Percentiles rank a stretch among this genome's conserved stretches.
Conservation (phyloP, 352 stramenopile genomes). For the Pythium phragmiticola region DNA sequence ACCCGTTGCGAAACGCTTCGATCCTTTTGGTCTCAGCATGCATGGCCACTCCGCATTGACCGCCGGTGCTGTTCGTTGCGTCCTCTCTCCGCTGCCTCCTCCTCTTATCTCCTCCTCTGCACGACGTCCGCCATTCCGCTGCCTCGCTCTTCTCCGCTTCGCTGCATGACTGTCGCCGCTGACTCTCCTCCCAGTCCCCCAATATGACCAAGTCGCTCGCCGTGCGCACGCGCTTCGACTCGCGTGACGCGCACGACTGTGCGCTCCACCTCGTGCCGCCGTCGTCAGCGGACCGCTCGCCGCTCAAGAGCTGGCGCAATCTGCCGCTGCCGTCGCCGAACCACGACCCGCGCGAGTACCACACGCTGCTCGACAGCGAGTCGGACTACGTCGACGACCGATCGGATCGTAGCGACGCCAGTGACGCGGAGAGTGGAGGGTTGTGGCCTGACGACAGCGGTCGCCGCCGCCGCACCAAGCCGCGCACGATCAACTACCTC, state of each 20-base stretch:
- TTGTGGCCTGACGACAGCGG: constrained; percentile 25
- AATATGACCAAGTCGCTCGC: constrained; percentile 13
- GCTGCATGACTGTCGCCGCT: constrained; percentile 5
- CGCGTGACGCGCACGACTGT: constrained; percentile 41
- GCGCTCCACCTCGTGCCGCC: constrained; percentile 63
- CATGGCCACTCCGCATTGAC: constrained; percentile 3
- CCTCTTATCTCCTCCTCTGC: background rate
- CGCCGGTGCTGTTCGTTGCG: background rate
- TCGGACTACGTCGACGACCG: constrained; percentile 32
- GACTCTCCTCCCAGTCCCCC: background rate
- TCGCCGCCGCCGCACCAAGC: constrained; percentile 34
- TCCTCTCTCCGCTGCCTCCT: background rate
- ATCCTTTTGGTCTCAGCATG: constrained; percentile 1
- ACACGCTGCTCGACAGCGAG: constrained; percentile 50
- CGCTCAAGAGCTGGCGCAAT: constrained; percentile 76
- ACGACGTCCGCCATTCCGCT: constrained; percentile 5
- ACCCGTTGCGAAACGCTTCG: constrained; percentile 22
- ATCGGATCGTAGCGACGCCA: background rate
- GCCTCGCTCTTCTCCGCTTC: background rate
- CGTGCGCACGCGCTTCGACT: constrained; percentile 71
- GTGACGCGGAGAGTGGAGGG: constrained; percentile 12
- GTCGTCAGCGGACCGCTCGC: constrained; percentile 71
- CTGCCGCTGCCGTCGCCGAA: constrained; percentile 41
- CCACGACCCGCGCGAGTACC: constrained; percentile 28
- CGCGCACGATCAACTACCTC: constrained; percentile 78